Evolutionary conservation across 225 moss, liverwort and hornwort species (phyloP).

Genomic region (Climacium dendroides): DNA sequence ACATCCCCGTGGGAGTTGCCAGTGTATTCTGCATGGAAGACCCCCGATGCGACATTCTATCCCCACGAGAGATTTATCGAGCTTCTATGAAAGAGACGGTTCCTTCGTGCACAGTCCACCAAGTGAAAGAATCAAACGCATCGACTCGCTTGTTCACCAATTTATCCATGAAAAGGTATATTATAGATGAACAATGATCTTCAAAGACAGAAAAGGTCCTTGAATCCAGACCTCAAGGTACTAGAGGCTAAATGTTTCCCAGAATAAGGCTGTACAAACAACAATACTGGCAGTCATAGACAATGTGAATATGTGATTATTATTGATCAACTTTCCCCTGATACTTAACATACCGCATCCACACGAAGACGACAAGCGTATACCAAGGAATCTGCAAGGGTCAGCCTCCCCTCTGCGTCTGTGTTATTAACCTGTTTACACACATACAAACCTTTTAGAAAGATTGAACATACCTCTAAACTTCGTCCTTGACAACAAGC

Average conservation of each 20-base stretch:
- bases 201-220: not conserved
- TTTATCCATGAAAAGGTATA: not conserved
- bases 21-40: not conserved
- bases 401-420: slow-evolving; percentile 52
- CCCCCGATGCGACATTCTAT: not conserved
- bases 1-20: not conserved
- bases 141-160: not conserved
- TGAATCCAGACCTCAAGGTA: not conserved
- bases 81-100: not conserved
- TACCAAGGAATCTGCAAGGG: slow-evolving; percentile 51
- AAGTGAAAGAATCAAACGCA: not conserved
- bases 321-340: not conserved
- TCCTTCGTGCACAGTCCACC: not conserved
- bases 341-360: slow-evolving; percentile 27
- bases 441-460: not conserved
- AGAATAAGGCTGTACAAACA: not conserved
- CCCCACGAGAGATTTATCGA: not conserved
- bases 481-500: not conserved
- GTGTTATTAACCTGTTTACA: slow-evolving; percentile 32
- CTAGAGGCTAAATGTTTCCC: not conserved
- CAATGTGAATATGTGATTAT: not conserved
- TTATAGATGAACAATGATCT: not conserved
- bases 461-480: not conserved
- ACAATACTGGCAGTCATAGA: not conserved
- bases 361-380: slow-evolving; percentile 57